These are phyloP conservation scores for Tricladium varicosporioides DNA, from an alignment of 2,329 filamentous ascomycete genomes.

Conservation along the genomic window DNA sequence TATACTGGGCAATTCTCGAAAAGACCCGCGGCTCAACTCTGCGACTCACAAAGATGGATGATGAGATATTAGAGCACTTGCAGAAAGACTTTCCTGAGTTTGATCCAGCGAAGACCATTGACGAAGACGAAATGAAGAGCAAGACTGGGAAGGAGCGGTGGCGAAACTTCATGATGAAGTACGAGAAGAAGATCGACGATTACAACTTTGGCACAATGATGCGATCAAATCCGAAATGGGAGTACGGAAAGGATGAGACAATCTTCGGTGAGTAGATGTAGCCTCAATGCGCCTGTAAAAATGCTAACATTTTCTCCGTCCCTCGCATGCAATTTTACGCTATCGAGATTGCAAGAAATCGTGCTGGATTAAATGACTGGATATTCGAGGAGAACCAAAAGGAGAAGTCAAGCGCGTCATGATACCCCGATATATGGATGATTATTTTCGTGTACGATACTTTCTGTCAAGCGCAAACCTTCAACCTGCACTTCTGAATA, in stretches of 20 bases:
- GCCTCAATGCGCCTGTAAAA: not conserved
- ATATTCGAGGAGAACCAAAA: conserved; percentile 81
- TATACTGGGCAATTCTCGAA: conserved; percentile 95
- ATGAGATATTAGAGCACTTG: conserved; percentile 91
- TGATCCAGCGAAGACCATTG: conserved; percentile 73
- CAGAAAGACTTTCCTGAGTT: conserved; percentile 88
- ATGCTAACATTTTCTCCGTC: conserved; percentile 36
- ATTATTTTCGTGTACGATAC: not conserved
- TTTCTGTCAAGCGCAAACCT: not conserved
- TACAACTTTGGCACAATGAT: conserved; percentile 98
- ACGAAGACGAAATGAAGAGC: conserved; percentile 98
- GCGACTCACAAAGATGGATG: conserved; percentile 88
- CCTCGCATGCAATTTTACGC: conserved; percentile 80
- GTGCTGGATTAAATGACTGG: conserved; percentile 91
- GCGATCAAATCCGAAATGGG: conserved; percentile 70
- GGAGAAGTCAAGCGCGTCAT: conserved; percentile 36
- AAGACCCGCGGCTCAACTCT: conserved; percentile 84
- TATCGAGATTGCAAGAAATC: conserved; percentile 76
- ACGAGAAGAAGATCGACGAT: conserved; percentile 94
- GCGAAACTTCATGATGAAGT: conserved; percentile 90
- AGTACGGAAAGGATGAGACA: conserved; percentile 85
- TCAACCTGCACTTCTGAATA: too few relatives aligned
- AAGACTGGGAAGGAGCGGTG: conserved; percentile 90
- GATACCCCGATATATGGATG: not conserved
- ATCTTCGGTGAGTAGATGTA: conserved; percentile 71